Conservation (phyloP, 1,284 basidiomycete genomes). For the Sanguinoderma infundibulare region DNA sequence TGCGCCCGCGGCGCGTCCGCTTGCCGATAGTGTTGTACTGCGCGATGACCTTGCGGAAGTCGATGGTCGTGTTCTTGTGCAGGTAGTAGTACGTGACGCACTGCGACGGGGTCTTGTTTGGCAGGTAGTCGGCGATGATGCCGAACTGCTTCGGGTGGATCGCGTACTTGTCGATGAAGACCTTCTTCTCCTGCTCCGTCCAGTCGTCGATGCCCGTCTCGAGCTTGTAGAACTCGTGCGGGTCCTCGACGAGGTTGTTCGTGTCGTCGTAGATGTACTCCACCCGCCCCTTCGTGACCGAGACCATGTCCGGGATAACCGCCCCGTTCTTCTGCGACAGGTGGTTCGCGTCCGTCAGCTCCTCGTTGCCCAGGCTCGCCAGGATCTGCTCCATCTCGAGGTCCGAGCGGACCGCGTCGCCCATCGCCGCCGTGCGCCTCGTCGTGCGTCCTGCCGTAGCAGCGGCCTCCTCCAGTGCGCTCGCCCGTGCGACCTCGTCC, state of each 20-base stretch:
- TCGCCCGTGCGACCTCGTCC: constrained; percentile 49
- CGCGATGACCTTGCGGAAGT: constrained; percentile 80
- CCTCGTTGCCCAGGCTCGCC: constrained; percentile 90
- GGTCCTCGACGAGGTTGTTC: constrained; percentile 82
- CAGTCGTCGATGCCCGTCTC: constrained; percentile 78
- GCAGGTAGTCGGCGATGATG: constrained; percentile 79
- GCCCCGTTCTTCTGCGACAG: constrained; percentile 91
- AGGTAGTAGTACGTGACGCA: constrained; percentile 96
- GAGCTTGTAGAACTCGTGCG: constrained; percentile 78
- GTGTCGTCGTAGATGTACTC: constrained; percentile 82
- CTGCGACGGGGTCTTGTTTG: constrained; percentile 87
- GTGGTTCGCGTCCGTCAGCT: constrained; percentile 89
- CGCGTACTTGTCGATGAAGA: constrained; percentile 84
- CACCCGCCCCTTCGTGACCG: constrained; percentile 64
- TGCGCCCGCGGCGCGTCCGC: constrained; percentile 57
- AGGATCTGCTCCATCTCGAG: constrained; percentile 98
- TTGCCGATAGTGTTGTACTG: constrained; percentile 64
- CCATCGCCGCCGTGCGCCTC: constrained; percentile 76
- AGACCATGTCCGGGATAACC: constrained; percentile 90
- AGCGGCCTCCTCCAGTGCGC: constrained; percentile 49
- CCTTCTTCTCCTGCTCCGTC: constrained; percentile 85
- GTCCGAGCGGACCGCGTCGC: constrained; percentile 93
- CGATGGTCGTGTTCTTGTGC: constrained; percentile 87
- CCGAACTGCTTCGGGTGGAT: constrained; percentile 94
- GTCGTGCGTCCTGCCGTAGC: constrained; percentile 67